Evolutionary conservation across 495 filamentous ascomycete species (phyloP).

Genomic region (Xanthoparmelia taractica): DNA sequence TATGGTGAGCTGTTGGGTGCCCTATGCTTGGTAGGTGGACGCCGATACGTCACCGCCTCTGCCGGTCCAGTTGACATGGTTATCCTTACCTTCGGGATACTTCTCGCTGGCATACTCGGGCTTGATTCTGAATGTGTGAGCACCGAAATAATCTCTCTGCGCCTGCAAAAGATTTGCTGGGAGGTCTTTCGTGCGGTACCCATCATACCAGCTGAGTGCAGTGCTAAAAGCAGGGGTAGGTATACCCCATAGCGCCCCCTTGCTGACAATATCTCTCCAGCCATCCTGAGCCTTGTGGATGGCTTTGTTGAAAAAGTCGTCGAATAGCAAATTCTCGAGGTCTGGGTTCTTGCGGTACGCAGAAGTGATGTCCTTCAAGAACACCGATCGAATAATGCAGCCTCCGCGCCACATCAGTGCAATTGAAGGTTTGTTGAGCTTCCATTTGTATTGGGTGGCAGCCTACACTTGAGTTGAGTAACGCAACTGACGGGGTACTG

Average conservation of each 20-base stretch:
- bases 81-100: conserved; percentile 80
- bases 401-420: conserved; percentile 99
- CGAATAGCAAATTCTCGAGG: conserved; percentile 95
- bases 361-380: conserved; percentile 97
- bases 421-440: conserved; percentile 99
- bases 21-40: conserved; percentile 93
- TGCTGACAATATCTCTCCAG: conserved; percentile 91
- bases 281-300: conserved; percentile 93
- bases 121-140: conserved; percentile 98
- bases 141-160: conserved; percentile 98
- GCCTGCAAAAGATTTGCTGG: conserved; percentile 97
- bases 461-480: conserved; percentile 46
- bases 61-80: conserved; percentile 99
- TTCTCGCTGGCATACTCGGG: conserved; percentile 75
- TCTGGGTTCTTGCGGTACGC: conserved; percentile 93
- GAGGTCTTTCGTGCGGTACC: conserved; percentile 88
- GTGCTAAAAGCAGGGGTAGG: conserved; percentile 94
- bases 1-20: conserved; percentile 3
- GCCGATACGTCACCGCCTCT: conserved; percentile 93
- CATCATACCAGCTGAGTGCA: conserved; percentile 95
- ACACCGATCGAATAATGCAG: conserved; percentile 99
- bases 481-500: conserved; percentile 16
- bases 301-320: conserved; percentile 98
- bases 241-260: conserved; percentile 87
- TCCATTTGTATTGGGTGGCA: conserved; percentile 92